Conservation (phyloP, 176 grass and related monocot genomes). For the Avena atlantica region DNA sequence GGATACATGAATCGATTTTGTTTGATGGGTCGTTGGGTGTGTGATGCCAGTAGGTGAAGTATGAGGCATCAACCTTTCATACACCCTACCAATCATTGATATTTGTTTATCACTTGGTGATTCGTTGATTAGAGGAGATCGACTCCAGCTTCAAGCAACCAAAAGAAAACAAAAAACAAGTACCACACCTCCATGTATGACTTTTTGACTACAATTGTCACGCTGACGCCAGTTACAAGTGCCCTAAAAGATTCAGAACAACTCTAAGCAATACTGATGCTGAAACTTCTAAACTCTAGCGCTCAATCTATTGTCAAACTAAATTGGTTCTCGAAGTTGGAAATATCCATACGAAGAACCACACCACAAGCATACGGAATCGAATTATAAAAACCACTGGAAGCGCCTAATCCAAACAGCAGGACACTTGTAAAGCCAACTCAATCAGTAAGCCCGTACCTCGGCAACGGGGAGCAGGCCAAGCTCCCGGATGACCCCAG, state of each 20-base stretch:
- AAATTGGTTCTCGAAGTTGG: background rate
- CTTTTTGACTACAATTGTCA: background rate
- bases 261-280: background rate
- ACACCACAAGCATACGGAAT: background rate
- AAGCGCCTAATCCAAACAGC: background rate
- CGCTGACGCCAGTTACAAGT: background rate
- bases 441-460: conserved; percentile 4
- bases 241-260: background rate
- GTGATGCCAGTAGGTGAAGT: background rate
- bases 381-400: background rate
- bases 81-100: background rate
- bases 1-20: background rate
- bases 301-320: background rate
- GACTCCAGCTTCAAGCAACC: background rate
- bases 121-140: conserved; percentile 4
- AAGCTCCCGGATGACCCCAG: conserved; percentile 62
- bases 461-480: conserved; percentile 59
- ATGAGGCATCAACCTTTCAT: background rate
- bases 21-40: background rate
- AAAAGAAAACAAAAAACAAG: background rate
- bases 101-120: background rate
- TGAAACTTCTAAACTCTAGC: background rate
- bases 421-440: background rate
- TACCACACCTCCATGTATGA: background rate
- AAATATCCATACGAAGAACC: background rate